Evolutionary conservation across 257 asterid species (phyloP).

Genomic region (Mitragyna speciosa): DNA sequence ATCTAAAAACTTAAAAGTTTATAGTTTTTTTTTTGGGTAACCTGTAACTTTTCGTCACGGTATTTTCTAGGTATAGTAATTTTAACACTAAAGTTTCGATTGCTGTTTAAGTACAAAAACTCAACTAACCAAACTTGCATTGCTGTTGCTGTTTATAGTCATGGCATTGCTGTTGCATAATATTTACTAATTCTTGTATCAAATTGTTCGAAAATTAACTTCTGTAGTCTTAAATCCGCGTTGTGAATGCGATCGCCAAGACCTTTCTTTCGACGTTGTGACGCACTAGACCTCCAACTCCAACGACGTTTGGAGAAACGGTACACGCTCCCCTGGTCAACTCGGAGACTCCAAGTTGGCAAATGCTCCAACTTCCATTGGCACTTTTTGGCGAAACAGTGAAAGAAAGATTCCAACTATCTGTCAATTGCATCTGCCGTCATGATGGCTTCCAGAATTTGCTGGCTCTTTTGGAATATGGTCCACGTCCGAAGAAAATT

Average conservation of each 20-base stretch:
- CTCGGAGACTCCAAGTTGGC: conserved; percentile 4
- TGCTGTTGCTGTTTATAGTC: too few species aligned
- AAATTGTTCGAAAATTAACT: too few species aligned
- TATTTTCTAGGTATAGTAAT: too few species aligned
- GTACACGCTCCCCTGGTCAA: not conserved
- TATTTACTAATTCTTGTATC: too few species aligned
- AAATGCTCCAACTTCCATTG: conserved; percentile 12
- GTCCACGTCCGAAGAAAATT: not conserved
- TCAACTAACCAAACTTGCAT: too few species aligned
- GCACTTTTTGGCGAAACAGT: conserved; percentile 3
- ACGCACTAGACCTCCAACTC: not conserved
- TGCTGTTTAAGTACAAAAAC: too few species aligned
- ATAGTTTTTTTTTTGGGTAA: too few species aligned
- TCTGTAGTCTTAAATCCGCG: too few species aligned
- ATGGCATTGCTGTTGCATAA: too few species aligned
- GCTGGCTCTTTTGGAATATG: not conserved
- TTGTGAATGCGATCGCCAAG: not conserved
- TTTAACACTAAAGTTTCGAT: too few species aligned
- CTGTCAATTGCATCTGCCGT: not conserved
- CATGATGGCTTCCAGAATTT: not conserved
- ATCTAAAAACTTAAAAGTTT: too few species aligned
- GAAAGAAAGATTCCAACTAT: conserved; percentile 11
- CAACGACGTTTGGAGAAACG: not conserved
- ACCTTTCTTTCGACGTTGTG: not conserved
- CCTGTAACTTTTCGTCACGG: not conserved